Conservation (phyloP, 352 stramenopile genomes). For the Stephanocyclus meneghinianus region DNA sequence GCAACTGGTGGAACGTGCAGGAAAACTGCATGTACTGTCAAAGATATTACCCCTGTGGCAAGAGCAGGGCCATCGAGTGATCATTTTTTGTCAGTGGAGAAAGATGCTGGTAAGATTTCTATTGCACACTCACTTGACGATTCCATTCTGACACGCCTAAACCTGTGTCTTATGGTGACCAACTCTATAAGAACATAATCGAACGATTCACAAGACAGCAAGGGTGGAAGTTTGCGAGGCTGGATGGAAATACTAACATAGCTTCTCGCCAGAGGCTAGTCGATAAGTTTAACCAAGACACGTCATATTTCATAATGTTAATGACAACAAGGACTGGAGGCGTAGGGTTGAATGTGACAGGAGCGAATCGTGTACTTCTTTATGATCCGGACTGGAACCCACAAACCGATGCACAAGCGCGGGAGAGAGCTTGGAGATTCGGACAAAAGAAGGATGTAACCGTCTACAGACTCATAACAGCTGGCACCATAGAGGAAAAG, state of each 20-base stretch:
- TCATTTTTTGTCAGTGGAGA: constrained; percentile 96
- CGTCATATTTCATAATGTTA: constrained; percentile 85
- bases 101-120: constrained; percentile 87
- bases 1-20: constrained; percentile 83
- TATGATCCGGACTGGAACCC: constrained; percentile 99
- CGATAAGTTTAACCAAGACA: constrained; percentile 93
- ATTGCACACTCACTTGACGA: background rate
- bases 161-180: background rate
- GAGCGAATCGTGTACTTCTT: constrained; percentile 86
- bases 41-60: constrained; percentile 95
- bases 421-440: constrained; percentile 95
- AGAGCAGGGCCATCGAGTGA: constrained; percentile 91
- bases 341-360: constrained; percentile 88
- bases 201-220: constrained; percentile 87
- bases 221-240: constrained; percentile 89
- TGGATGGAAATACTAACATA: constrained; percentile 96
- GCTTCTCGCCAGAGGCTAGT: constrained; percentile 90
- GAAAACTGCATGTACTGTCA: constrained; percentile 95
- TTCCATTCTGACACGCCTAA: background rate
- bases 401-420: constrained; percentile 87
- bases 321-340: constrained; percentile 89
- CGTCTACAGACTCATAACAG: constrained; percentile 92
- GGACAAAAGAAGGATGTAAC: constrained; percentile 87
- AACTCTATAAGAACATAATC: constrained; percentile 87
- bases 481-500: constrained; percentile 99